Conservation (phyloP, 2,329 filamentous ascomycete species). For the Metarhizium guizhouense region DNA sequence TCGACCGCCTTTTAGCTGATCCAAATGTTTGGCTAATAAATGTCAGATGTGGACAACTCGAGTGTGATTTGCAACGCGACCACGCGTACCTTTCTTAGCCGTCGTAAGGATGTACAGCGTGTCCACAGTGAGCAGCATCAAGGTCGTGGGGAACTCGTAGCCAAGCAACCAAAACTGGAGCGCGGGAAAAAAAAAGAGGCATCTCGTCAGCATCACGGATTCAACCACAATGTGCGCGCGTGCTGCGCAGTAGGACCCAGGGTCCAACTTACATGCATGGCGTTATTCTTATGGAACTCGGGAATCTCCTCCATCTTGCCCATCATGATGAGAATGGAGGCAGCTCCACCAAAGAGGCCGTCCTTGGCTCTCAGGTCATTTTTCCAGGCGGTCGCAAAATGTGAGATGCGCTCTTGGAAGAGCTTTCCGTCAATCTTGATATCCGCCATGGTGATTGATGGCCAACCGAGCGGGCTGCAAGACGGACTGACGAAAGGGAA, state of each 20-base stretch:
- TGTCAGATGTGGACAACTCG: slow-evolving; percentile 18
- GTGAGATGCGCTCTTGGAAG: slow-evolving; percentile 88
- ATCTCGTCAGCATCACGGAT: not conserved
- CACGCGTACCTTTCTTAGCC: slow-evolving; percentile 78
- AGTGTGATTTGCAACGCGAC: not conserved
- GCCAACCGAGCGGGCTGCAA: slow-evolving; percentile 19
- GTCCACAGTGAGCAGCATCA: slow-evolving; percentile 87
- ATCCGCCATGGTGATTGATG: slow-evolving; percentile 53
- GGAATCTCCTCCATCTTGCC: slow-evolving; percentile 88
- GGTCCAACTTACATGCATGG: slow-evolving; percentile 66
- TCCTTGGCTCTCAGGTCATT: slow-evolving; percentile 85
- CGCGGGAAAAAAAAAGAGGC: not conserved
- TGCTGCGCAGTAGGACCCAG: not conserved
- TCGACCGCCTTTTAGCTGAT: slow-evolving; percentile 84
- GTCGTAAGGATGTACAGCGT: slow-evolving; percentile 89
- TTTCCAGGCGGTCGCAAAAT: slow-evolving; percentile 89
- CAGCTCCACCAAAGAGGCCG: slow-evolving; percentile 74
- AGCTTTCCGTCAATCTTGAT: slow-evolving; percentile 91
- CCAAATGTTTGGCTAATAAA: slow-evolving; percentile 73
- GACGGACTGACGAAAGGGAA: slow-evolving; percentile 10
- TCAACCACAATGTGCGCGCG: not conserved
- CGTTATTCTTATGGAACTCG: slow-evolving; percentile 91
- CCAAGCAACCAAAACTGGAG: slow-evolving; percentile 91
- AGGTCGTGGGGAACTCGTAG: slow-evolving; percentile 94
- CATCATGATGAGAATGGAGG: slow-evolving; percentile 83